Evolutionary conservation across 2,329 filamentous ascomycete species (phyloP).

Genomic region (Alternaria triticimaculans): DNA sequence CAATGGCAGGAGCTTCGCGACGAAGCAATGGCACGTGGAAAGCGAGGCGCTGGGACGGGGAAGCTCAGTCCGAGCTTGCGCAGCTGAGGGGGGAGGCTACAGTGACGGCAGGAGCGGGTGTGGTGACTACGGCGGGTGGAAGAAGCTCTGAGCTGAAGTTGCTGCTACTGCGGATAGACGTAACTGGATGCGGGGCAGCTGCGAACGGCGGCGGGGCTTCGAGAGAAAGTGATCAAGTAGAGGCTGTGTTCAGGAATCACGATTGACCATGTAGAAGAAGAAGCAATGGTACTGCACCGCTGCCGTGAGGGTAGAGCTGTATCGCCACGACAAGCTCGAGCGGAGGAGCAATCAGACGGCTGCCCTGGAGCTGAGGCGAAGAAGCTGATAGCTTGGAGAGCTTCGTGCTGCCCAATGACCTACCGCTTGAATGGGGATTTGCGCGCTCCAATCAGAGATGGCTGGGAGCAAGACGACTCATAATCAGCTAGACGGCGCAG

Average conservation of each 20-base stretch:
- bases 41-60: not conserved
- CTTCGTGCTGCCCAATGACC: conserved; percentile 20
- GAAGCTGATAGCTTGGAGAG: conserved; percentile 13
- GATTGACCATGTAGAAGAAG: conserved; percentile 1
- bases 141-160: conserved; percentile 13
- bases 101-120: not conserved
- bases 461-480: conserved; percentile 8
- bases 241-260: conserved; percentile 6
- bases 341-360: conserved; percentile 14
- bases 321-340: conserved; percentile 16
- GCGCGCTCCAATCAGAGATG: conserved; percentile 17
- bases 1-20: conserved; percentile 29
- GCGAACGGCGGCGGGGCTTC: conserved; percentile 11
- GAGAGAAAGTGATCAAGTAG: conserved; percentile 7
- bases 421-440: conserved; percentile 7
- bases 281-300: conserved; percentile 3
- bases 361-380: conserved; percentile 14
- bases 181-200: conserved; percentile 18
- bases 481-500: conserved; percentile 12
- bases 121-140: conserved; percentile 7
- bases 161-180: conserved; percentile 16
- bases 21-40: conserved; percentile 11
- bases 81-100: conserved; percentile 3
- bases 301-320: conserved; percentile 8
- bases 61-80: conserved; percentile 9